A percentile compares a stretch with the other conserved stretches of the same genome.
These are phyloP conservation scores for Amphicarpaea edgeworthii DNA, from an alignment of 306 rosid species.

Conservation along the genomic window DNA sequence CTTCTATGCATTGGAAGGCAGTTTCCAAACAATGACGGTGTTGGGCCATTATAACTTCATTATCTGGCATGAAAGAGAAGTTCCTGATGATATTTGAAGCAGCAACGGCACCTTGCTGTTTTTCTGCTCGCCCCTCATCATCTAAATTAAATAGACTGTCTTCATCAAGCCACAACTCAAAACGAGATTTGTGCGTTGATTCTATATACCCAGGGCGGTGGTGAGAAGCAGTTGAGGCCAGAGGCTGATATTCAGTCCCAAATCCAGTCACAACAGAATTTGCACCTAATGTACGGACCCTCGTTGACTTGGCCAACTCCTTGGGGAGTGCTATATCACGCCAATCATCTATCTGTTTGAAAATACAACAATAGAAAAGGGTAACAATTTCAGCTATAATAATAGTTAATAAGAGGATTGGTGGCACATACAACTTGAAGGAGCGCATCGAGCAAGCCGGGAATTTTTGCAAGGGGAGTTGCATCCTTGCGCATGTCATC, in stretches of 20 bases:
- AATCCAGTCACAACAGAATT: conserved; percentile 84
- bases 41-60: conserved; percentile 93
- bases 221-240: conserved; percentile 65
- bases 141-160: conserved; percentile 90
- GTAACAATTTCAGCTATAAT: background rate
- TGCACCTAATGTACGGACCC: conserved; percentile 78
- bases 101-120: conserved; percentile 88
- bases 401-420: background rate
- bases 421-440: conserved; percentile 86
- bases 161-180: conserved; percentile 88
- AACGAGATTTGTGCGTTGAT: conserved; percentile 60
- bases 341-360: conserved; percentile 94
- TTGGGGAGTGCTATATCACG: conserved; percentile 89
- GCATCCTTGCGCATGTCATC: conserved; percentile 92
- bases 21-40: conserved; percentile 96
- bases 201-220: conserved; percentile 72
- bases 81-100: conserved; percentile 95
- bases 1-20: conserved; percentile 89
- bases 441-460: conserved; percentile 95
- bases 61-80: conserved; percentile 99
- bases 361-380: conserved; percentile 12
- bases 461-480: conserved; percentile 83
- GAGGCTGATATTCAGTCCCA: conserved; percentile 75
- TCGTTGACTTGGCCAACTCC: conserved; percentile 65
- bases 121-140: conserved; percentile 93